These are phyloP conservation scores for Paraconiothyrium brasiliense DNA, from an alignment of 2,329 filamentous ascomycete genomes.

Conservation along the genomic window DNA sequence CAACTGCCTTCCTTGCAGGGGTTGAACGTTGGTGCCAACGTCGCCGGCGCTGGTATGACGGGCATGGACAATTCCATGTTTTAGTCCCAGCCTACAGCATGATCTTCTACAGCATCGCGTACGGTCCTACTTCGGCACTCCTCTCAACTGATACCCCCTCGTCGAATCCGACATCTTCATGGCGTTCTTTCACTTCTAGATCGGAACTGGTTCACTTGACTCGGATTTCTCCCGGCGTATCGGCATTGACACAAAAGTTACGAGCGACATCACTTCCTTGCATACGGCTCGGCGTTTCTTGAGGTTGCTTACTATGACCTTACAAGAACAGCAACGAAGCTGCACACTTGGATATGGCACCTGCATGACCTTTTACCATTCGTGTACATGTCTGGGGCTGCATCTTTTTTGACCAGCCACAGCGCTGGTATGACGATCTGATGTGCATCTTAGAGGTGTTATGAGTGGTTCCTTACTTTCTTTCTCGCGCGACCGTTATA, in stretches of 20 bases:
- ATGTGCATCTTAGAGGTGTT: constrained; percentile 49
- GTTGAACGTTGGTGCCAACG: constrained; percentile 52
- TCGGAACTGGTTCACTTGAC: constrained; percentile 21
- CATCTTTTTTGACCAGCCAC: constrained; percentile 37
- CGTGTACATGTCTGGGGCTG: constrained; percentile 39
- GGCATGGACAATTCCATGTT: constrained; percentile 65
- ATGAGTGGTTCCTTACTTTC: constrained; percentile 28
- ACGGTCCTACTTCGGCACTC: constrained; percentile 20
- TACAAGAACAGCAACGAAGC: constrained; percentile 25
- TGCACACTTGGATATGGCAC: constrained; percentile 34
- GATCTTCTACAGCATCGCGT: constrained; percentile 20
- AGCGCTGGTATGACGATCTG: constrained; percentile 41
- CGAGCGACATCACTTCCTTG: constrained; percentile 29
- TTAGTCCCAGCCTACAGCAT: constrained; percentile 26
- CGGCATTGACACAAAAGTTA: constrained; percentile 34
- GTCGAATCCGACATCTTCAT: constrained; percentile 27
- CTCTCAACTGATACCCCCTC: constrained; percentile 36
- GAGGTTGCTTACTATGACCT: constrained; percentile 26
- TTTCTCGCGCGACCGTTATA: constrained; percentile 34
- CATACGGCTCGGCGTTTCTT: constrained; percentile 37
- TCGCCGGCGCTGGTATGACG: constrained; percentile 63
- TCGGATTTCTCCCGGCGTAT: constrained; percentile 22
- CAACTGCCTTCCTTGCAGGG: constrained; percentile 34
- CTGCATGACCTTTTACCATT: constrained; percentile 31
- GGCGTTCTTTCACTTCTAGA: constrained; percentile 34